phyloP scores from a whole-genome alignment of 768 basidiomycete genomes.

The Leccinum subgranulosum region DNA sequence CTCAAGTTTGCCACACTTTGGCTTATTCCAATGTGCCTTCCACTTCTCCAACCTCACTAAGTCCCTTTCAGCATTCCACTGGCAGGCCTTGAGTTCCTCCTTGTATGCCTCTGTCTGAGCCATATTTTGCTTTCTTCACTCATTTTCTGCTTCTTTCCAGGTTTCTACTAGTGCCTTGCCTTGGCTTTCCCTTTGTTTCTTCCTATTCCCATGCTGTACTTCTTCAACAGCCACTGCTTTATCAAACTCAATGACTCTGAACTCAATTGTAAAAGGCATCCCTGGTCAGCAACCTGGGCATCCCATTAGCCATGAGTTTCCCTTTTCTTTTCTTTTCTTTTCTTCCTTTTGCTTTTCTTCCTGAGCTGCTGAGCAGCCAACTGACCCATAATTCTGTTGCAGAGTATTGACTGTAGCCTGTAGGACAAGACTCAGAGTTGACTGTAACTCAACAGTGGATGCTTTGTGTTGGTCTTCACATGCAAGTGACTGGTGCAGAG shows the following conservation, averaged over 20 bases:
- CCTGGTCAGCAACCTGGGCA: not conserved
- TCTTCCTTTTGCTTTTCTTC: not conserved
- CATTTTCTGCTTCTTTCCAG: not conserved
- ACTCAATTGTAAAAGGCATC: not conserved
- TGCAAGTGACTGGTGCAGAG: not conserved
- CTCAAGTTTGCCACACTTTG: not conserved
- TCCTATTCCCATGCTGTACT: not conserved
- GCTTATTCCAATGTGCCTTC: not conserved
- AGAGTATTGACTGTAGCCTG: not conserved
- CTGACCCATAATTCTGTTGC: not conserved
- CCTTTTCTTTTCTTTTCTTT: not conserved
- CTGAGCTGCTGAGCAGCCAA: not conserved
- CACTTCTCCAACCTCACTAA: not conserved
- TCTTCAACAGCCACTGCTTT: not conserved
- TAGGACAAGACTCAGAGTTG: not conserved
- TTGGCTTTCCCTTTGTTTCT: not conserved
- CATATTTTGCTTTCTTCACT: not conserved
- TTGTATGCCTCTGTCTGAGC: not conserved
- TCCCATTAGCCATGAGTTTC: not conserved
- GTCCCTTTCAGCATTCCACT: not conserved
- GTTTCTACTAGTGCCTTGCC: not conserved
- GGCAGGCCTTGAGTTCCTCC: not conserved
- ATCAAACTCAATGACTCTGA: not conserved
- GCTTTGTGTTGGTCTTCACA: not conserved
- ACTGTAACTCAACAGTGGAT: not conserved